Evolutionary conservation across 2,329 filamentous ascomycete species (phyloP).

Genomic region (Arachnomyces sp.): DNA sequence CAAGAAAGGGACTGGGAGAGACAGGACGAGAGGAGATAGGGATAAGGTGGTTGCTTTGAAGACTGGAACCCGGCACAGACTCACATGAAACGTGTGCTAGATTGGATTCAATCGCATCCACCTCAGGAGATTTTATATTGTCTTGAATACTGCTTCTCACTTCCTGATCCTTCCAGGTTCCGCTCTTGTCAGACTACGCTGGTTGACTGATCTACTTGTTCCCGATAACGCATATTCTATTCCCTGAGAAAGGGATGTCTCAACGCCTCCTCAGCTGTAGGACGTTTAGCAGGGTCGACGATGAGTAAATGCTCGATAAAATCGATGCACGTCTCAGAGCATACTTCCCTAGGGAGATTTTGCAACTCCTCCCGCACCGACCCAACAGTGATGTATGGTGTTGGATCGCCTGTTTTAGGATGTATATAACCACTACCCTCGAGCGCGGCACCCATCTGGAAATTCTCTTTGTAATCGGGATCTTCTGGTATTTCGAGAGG

Average conservation of each 20-base stretch:
- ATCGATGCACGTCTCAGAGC: slow-evolving; percentile 4
- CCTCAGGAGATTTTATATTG: too few species aligned
- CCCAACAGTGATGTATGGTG: slow-evolving; percentile 1
- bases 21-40: too few species aligned
- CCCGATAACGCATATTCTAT: too few species aligned
- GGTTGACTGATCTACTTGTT: too few species aligned
- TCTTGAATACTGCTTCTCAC: too few species aligned
- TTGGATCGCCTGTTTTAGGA: neutral
- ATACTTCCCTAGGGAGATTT: slow-evolving; percentile 5
- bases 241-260: slow-evolving; percentile 6
- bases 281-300: slow-evolving; percentile 4
- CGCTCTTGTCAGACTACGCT: too few species aligned
- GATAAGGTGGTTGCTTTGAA: too few species aligned
- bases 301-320: slow-evolving; percentile 8
- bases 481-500: neutral
- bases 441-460: neutral
- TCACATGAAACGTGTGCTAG: too few species aligned
- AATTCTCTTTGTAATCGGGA: neutral
- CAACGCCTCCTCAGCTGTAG: slow-evolving; percentile 4
- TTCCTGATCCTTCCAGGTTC: too few species aligned
- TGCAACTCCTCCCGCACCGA: slow-evolving; percentile 4
- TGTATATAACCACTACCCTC: slow-evolving; percentile 1
- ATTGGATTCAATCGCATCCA: too few species aligned
- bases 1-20: too few species aligned
- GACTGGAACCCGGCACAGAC: too few species aligned